Conservation (phyloP, 2,329 filamentous ascomycete species). For the Xylaria sp. region DNA sequence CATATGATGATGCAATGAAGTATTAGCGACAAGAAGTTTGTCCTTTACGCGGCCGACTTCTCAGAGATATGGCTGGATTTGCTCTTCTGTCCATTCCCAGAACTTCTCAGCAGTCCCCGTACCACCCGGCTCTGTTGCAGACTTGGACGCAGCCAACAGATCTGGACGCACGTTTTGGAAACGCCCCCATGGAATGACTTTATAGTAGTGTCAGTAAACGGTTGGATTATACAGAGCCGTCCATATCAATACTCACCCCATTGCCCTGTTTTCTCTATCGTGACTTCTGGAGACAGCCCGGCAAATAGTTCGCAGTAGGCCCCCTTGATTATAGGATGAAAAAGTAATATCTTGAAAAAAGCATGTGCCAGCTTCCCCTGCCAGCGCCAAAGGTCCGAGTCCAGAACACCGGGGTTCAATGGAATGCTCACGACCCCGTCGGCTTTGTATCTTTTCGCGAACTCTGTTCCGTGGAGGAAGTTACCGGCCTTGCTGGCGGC, state of each 20-base stretch:
- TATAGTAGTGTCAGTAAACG: too few species aligned
- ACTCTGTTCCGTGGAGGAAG: constrained; percentile 20
- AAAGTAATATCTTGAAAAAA: constrained; percentile 25
- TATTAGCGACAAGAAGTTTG: too few species aligned
- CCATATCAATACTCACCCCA: constrained; percentile 29
- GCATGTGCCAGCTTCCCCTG: constrained; percentile 19
- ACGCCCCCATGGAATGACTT: constrained; percentile 44
- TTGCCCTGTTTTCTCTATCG: constrained; percentile 39
- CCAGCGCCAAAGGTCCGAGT: constrained; percentile 41
- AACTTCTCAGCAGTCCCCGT: constrained; percentile 42
- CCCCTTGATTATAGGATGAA: constrained; percentile 41
- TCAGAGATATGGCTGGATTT: constrained; percentile 37
- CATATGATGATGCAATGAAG: too few species aligned
- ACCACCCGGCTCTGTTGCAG: constrained; percentile 41
- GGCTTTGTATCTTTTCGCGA: constrained; percentile 11
- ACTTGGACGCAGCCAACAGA: constrained; percentile 34
- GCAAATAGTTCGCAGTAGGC: constrained; percentile 54
- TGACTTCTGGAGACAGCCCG: constrained; percentile 48
- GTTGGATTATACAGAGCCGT: too few species aligned
- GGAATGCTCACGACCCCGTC: constrained; percentile 38
- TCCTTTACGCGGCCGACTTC: too few species aligned
- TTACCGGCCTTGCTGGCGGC: constrained; percentile 22
- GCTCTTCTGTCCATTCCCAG: constrained; percentile 47
- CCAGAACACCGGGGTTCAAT: constrained; percentile 45
- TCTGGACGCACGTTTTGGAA: constrained; percentile 38